Base-by-base conservation (phyloP, 1,284 basidiomycete species). In the Heterobasidion annosum region DNA sequence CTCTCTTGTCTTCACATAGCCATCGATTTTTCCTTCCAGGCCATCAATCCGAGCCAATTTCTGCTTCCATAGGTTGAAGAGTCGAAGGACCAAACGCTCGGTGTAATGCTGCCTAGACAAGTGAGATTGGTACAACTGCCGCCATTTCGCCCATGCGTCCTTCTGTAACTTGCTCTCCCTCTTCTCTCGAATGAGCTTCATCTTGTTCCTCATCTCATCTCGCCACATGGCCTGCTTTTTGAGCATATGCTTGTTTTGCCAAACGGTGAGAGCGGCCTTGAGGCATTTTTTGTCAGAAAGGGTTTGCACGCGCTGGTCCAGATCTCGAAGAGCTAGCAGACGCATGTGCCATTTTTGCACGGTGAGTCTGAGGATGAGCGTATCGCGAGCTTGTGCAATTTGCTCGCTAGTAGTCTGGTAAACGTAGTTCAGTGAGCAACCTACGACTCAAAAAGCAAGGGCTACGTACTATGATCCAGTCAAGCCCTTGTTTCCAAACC, bases 391-490 rank as follows among this genome's bases (percentile, higher is more conserved):
- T 56, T 81, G 72, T 34, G 68, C 70, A 47, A 88, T 77, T 64
- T 88, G 83, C 52, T 73, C 67, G 58, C 77, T 71, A n/a, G 84
- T 85, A 15, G 75, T 81, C 85, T 88, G 42, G 15, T 51, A 12
- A 9, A n/a, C 54, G 40, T 50, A 34, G 44, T 55, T 59, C 51
- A 37, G 42, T 19, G 50, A 56, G 50, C 55, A 51, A 48, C 34
- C 37, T 10, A 40, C 4, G 37, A 10, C 52, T 50, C 50, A 53
- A 51, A 58, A 54, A 55, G 56, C 33, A 53, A 55, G 32, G 33
- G 2, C 19, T 12, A 73, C 86, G 58, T 67, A 91, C 88, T 58
- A 75, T 68, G 59, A 87, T 78, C 88, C 88, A 90, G 45, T 78
- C 65, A 61, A 77, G 77, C 1, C 81, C 81, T 61, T 82, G 76